These are phyloP conservation scores for Inga oerstediana DNA, from an alignment of 306 rosid species.

Conservation along the genomic window DNA sequence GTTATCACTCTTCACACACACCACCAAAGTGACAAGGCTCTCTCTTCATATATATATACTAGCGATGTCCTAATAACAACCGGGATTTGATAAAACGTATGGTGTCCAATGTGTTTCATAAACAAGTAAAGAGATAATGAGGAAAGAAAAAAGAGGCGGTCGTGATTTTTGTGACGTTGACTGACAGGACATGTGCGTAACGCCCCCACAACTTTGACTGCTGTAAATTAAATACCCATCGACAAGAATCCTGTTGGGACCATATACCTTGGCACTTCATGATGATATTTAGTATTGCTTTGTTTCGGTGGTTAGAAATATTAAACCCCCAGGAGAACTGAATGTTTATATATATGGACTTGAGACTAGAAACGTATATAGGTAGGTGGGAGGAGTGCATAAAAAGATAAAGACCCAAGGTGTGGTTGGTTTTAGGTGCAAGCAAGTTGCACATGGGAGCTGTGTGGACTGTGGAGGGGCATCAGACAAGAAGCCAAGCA, in stretches of 20 bases:
- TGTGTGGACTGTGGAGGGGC: neutral
- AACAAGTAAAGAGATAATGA: neutral
- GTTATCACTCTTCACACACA: neutral
- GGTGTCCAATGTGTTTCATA: neutral
- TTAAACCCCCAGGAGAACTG: neutral
- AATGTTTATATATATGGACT: neutral
- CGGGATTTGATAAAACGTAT: neutral
- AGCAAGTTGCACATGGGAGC: conserved; percentile 36
- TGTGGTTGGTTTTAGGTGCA: conserved; percentile 27
- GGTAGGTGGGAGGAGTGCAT: neutral
- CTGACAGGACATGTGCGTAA: neutral
- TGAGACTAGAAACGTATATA: neutral
- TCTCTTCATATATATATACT: neutral
- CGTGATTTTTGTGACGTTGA: neutral
- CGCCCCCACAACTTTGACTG: neutral
- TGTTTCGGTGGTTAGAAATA: neutral
- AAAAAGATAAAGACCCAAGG: neutral
- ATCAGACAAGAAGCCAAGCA: conserved; percentile 35
- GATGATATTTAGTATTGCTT: neutral
- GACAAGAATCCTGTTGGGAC: neutral
- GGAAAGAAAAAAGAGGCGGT: neutral
- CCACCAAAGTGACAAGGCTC: neutral
- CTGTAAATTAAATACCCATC: neutral
- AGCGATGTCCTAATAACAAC: neutral
- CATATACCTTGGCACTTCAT: neutral